Percentiles rank a stretch among this genome's conserved stretches.
These are phyloP conservation scores for Malassezia equina DNA, from an alignment of 1,284 basidiomycete genomes.

Conservation along the genomic window DNA sequence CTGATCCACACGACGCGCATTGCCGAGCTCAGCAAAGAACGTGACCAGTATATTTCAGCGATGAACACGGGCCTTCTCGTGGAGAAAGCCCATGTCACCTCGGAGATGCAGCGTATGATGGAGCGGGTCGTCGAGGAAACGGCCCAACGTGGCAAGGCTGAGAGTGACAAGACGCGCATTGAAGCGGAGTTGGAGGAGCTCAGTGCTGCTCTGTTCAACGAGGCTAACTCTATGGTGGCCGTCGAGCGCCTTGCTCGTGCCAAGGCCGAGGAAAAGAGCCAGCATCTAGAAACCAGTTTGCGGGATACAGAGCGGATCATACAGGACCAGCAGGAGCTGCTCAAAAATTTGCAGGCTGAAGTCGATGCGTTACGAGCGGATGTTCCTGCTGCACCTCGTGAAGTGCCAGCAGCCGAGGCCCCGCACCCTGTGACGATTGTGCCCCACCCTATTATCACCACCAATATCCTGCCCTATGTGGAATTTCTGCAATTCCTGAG, in stretches of 20 bases:
- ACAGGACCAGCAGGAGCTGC: conserved; percentile 50
- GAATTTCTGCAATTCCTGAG: conserved; percentile 75
- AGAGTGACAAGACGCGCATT: conserved; percentile 58
- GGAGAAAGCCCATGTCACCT: conserved; percentile 75
- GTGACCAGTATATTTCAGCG: conserved; percentile 49
- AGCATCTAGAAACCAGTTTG: conserved; percentile 67
- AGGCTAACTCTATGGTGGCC: conserved; percentile 57
- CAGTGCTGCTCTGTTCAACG: conserved; percentile 58
- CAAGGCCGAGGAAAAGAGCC: conserved; percentile 69
- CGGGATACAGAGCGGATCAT: conserved; percentile 65
- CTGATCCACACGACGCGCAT: conserved; percentile 49
- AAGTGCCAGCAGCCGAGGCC: conserved; percentile 12
- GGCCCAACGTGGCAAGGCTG: conserved; percentile 74
- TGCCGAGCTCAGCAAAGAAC: conserved; percentile 54
- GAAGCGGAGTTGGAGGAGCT: conserved; percentile 66
- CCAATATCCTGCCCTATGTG: conserved; percentile 59
- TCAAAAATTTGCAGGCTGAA: conserved; percentile 70
- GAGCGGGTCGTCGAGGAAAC: conserved; percentile 89
- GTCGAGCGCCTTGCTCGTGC: conserved; percentile 68
- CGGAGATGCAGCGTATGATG: conserved; percentile 86
- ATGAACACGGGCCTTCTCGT: conserved; percentile 70
- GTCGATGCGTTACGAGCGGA: conserved; percentile 56
- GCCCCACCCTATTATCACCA: conserved; percentile 56
- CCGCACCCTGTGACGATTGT: conserved; percentile 46
- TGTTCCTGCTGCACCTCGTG: conserved; percentile 17